Evolutionary conservation across 495 filamentous ascomycete species (phyloP).

Genomic region (Penicillium taxi): DNA sequence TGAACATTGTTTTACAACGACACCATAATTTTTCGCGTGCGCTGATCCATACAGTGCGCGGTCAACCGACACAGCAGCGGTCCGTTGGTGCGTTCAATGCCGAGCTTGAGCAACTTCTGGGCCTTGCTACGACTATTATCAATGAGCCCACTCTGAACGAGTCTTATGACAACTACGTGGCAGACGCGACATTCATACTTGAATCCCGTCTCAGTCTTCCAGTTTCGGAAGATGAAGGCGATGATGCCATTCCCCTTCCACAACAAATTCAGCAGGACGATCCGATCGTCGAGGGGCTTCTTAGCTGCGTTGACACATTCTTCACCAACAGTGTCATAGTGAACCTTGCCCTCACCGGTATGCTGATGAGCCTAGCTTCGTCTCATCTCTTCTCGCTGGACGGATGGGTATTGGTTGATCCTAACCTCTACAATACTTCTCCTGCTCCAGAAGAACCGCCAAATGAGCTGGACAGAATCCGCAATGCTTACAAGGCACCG

Average conservation of each 20-base stretch:
- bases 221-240: conserved; percentile 16
- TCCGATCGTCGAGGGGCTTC: conserved; percentile 61
- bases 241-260: conserved; percentile 23
- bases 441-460: background rate
- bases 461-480: conserved; percentile 20
- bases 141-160: conserved; percentile 65
- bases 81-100: conserved; percentile 73
- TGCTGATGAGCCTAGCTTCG: conserved; percentile 70
- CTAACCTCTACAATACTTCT: conserved; percentile 36
- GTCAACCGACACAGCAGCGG: conserved; percentile 52
- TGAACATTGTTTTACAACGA: conserved; percentile 73
- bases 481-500: conserved; percentile 28
- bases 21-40: conserved; percentile 80
- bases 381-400: conserved; percentile 79
- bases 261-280: conserved; percentile 57
- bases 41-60: conserved; percentile 59
- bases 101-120: conserved; percentile 66
- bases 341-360: conserved; percentile 78
- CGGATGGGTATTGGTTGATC: conserved; percentile 79
- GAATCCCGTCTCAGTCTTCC: conserved; percentile 58
- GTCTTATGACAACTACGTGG: conserved; percentile 72
- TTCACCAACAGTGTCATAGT: conserved; percentile 84
- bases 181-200: conserved; percentile 68
- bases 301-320: conserved; percentile 66
- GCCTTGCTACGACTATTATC: conserved; percentile 63